These are phyloP conservation scores for Suillus lakei DNA, from an alignment of 768 basidiomycete species.

Conservation along the genomic window DNA sequence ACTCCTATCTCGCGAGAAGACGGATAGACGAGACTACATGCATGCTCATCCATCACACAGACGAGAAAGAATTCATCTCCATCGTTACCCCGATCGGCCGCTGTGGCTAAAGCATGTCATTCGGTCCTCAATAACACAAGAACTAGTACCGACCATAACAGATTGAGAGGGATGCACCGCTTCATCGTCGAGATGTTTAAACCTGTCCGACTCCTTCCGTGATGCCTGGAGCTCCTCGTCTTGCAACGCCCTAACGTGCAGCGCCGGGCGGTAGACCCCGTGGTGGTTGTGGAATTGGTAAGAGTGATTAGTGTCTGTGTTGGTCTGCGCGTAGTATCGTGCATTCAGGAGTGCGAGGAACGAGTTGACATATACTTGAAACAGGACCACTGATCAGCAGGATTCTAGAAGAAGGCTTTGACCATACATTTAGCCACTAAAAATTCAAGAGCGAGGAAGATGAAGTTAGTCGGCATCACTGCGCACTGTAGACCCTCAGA, in stretches of 20 bases:
- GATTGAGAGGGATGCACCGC: neutral
- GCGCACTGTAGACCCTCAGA: slow-evolving; percentile 6
- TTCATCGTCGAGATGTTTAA: neutral
- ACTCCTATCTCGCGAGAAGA: neutral
- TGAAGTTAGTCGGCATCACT: slow-evolving; percentile 8
- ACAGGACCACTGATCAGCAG: neutral
- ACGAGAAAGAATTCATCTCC: neutral
- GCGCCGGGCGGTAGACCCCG: neutral
- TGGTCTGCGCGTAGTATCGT: neutral
- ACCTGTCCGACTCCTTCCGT: neutral
- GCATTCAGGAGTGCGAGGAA: slow-evolving; percentile 5
- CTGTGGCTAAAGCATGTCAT: neutral
- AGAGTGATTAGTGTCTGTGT: neutral
- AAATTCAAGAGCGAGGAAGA: slow-evolving; percentile 6
- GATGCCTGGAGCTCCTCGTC: neutral
- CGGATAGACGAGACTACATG: neutral
- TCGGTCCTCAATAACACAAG: neutral
- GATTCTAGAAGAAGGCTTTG: neutral
- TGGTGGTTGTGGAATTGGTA: neutral
- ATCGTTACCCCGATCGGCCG: no score
- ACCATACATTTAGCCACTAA: slow-evolving; percentile 3
- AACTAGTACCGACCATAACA: neutral
- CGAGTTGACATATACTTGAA: slow-evolving; percentile 5
- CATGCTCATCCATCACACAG: neutral
- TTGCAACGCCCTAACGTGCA: neutral